Evolutionary conservation across 2,329 filamentous ascomycete genomes (phyloP), one percentile per base, ranked within the genome.

Genomic region (Westerdykella aurantiaca): DNA sequence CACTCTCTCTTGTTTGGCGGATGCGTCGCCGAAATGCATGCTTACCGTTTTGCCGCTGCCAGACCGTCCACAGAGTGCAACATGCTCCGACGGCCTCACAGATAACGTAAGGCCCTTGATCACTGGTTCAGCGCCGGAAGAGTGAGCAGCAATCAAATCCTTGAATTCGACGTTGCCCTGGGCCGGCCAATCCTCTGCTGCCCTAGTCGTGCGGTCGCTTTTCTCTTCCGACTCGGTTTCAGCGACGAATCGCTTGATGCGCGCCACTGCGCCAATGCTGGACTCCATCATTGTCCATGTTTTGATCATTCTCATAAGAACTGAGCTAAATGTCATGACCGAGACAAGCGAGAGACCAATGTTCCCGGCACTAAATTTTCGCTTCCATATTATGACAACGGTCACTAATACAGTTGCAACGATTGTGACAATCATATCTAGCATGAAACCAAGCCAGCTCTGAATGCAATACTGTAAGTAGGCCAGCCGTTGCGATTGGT

Each of bases 261-360:
- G 66, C 12, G 71, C 63, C 18, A 81, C 69, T 4, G 78, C 76
- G 6, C 77, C 77, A 29, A 81, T 69, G 14, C 70, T 70, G 0
- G 76, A 79, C 51, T 81, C 78, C 18, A 81, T 60, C 14, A 65
- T 64, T 1, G 77, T 80, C 76, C 76, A 81, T 13, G 65, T 68
- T 3, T 65, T 52, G 6, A 77, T 63, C 10, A 76, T 51, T 11
- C 68, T 56, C 37, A 70, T 71, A 34, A 79, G 63, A 25, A 65
- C 68, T 21, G 69, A 61, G 47, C 70, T 75, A 56, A 79, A 75
- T 25, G 66, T 60, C 33, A 79, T 68, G 29, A 77, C 65, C 34
- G 72, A 73, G 21, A 76, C 57, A 9, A 80, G 57, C 1, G 73
- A 72, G 2, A 78, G 63, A 42, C 74, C 76, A 6, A 76, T 66